Conservation (phyloP, 495 filamentous ascomycete species). For the Aspergillus sclerotioniger region DNA sequence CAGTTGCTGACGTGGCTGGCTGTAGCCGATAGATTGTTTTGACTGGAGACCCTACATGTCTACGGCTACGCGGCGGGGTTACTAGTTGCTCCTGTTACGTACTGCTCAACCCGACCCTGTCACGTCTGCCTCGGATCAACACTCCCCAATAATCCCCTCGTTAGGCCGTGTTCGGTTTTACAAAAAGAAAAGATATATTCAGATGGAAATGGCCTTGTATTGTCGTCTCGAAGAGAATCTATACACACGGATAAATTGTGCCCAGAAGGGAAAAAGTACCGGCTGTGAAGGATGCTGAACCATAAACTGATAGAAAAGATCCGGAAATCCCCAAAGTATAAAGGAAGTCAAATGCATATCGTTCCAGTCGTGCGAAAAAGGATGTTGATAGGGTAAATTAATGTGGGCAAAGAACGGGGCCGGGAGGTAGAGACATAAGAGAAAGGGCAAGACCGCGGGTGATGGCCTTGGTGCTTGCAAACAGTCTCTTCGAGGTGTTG, state of each 20-base stretch:
- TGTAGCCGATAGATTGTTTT: not conserved
- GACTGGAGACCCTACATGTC: not conserved
- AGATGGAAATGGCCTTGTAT: not conserved
- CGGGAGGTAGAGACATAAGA: not conserved
- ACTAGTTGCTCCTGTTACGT: no score
- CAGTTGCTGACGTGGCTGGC: constrained; percentile 3
- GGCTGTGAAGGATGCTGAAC: not conserved
- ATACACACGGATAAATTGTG: not conserved
- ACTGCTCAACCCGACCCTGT: not conserved
- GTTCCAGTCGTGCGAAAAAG: not conserved
- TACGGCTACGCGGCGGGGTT: not conserved
- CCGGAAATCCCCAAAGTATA: not conserved
- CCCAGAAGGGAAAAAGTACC: not conserved
- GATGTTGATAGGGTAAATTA: not conserved
- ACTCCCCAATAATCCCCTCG: not conserved
- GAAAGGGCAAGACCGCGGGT: not conserved
- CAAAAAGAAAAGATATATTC: not conserved
- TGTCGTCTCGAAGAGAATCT: not conserved
- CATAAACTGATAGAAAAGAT: not conserved
- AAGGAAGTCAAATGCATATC: constrained; percentile 4
- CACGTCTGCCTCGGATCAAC: not conserved
- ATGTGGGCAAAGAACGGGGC: not conserved
- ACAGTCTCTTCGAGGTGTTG: not conserved
- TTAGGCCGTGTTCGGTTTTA: not conserved
- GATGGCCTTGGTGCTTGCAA: not conserved